Percentiles rank a stretch among this genome's conserved stretches.
phyloP scores from a whole-genome alignment of 495 filamentous ascomycete species.

The Jackrogersella multiformis region DNA sequence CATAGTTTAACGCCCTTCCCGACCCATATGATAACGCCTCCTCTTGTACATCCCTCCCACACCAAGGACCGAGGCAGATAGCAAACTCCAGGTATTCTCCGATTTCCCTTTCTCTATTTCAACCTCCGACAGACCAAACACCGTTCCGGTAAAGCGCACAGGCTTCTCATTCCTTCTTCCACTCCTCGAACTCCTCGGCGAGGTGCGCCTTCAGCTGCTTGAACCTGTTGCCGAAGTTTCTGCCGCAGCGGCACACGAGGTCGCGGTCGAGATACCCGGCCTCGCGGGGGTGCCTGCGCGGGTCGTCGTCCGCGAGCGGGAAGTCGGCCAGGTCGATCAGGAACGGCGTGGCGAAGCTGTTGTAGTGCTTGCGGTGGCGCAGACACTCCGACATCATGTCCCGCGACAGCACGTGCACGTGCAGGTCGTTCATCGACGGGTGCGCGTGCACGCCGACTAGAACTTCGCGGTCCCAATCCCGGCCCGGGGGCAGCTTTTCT shows the following conservation, averaged over 20 bases:
- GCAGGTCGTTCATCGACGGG: conserved; percentile 92
- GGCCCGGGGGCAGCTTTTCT: conserved; percentile 68
- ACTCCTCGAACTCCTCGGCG: conserved; percentile 79
- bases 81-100: not conserved
- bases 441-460: conserved; percentile 82
- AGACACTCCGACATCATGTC: conserved; percentile 76
- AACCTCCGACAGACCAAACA: not conserved
- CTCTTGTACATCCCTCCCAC: not conserved
- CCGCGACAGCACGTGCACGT: conserved; percentile 83
- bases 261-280: conserved; percentile 68
- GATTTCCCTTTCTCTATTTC: too few relatives aligned
- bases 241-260: conserved; percentile 80
- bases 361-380: conserved; percentile 90
- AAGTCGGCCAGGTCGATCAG: conserved; percentile 84
- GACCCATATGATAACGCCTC: conserved; percentile 2
- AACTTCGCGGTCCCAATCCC: conserved; percentile 83
- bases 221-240: conserved; percentile 76
- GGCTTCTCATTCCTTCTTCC: conserved; percentile 73
- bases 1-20: not conserved
- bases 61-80: not conserved
- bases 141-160: not conserved
- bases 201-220: conserved; percentile 80
- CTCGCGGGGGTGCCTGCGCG: conserved; percentile 61
- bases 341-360: conserved; percentile 89
- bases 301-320: conserved; percentile 72